Base-by-base conservation (phyloP, 1,139 yeast species). In the Lodderomyces beijingensis region DNA sequence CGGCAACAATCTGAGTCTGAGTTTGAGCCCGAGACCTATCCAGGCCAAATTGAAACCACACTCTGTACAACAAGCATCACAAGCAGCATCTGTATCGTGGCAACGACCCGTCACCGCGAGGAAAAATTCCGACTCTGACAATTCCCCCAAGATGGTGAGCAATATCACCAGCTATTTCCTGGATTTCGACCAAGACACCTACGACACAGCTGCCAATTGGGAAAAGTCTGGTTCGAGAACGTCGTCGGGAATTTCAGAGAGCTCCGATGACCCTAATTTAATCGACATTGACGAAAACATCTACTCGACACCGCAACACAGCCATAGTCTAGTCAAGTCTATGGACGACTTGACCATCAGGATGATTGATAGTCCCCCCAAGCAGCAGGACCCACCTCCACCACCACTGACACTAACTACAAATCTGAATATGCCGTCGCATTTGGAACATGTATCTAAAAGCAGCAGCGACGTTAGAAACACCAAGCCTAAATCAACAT, bases 81-180 rank as follows among this genome's bases (percentile, higher is more conserved):
- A 54, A 24, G 80, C 81, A 2, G 81, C 81, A 1, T 60, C 59
- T 26, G 45, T 63, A 2, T 62, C 70, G 12, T 70, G 77, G 70
- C 51, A 44, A 18, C 54, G 51, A 33, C 63, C 62, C 28, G 4
- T 8, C 10, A 19, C 39, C 46, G 37, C 39, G 39, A 34, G 37
- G 37, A 48, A 21, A 24, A 19, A 30, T 34, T 16, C 20, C 39
- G 41, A 22, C 28, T 15, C 4, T 18, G 7, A 23, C 6, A 23
- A 6, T 14, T 5, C 33, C 9, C 28, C 33, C 10, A 30, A 25
- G 19, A 15, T 30, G 11, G 25, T 11, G 14, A 12, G 9, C n/a
- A 27, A 30, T 24, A 20, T 30, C 5, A 24, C 33, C 10, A 30
- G 33, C 16, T 30, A 30, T 19, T 70, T 71, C 42, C 60, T 57